These are phyloP conservation scores for Trichothecium sympodiale DNA, from an alignment of 2,329 filamentous ascomycete species.

Conservation along the genomic window DNA sequence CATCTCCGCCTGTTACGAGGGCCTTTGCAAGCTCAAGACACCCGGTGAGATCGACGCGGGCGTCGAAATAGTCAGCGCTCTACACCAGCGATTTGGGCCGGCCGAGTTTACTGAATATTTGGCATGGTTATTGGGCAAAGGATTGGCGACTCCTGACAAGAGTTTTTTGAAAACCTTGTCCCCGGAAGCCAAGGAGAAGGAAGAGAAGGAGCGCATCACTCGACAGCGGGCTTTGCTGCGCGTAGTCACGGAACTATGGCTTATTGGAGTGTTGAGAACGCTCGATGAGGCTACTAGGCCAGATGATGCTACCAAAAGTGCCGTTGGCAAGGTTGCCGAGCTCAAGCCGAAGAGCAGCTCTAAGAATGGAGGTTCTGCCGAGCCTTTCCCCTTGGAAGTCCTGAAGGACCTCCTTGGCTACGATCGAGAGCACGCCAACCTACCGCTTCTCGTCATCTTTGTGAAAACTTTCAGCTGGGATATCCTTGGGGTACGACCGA, in stretches of 20 bases:
- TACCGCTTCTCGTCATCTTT: slow-evolving; percentile 87
- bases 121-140: slow-evolving; percentile 85
- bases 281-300: slow-evolving; percentile 55
- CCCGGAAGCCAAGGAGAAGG: slow-evolving; percentile 77
- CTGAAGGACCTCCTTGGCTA: slow-evolving; percentile 91
- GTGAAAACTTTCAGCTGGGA: slow-evolving; percentile 97
- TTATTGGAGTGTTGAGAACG: slow-evolving; percentile 78
- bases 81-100: slow-evolving; percentile 90
- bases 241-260: slow-evolving; percentile 91
- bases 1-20: slow-evolving; percentile 90
- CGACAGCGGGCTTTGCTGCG: slow-evolving; percentile 79
- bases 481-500: slow-evolving; percentile 67
- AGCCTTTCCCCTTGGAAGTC: slow-evolving; percentile 95
- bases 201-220: slow-evolving; percentile 85
- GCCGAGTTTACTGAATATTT: slow-evolving; percentile 83
- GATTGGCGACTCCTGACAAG: slow-evolving; percentile 84
- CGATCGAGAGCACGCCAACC: slow-evolving; percentile 82
- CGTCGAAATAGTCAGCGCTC: slow-evolving; percentile 85
- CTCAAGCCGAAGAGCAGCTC: slow-evolving; percentile 43
- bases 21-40: slow-evolving; percentile 81
- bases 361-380: slow-evolving; percentile 57
- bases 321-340: slow-evolving; percentile 51
- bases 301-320: slow-evolving; percentile 51
- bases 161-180: slow-evolving; percentile 65
- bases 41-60: slow-evolving; percentile 86